These are phyloP conservation scores for Arxiozyma telluris DNA, from an alignment of 1,139 yeast species.

Conservation along the genomic window DNA sequence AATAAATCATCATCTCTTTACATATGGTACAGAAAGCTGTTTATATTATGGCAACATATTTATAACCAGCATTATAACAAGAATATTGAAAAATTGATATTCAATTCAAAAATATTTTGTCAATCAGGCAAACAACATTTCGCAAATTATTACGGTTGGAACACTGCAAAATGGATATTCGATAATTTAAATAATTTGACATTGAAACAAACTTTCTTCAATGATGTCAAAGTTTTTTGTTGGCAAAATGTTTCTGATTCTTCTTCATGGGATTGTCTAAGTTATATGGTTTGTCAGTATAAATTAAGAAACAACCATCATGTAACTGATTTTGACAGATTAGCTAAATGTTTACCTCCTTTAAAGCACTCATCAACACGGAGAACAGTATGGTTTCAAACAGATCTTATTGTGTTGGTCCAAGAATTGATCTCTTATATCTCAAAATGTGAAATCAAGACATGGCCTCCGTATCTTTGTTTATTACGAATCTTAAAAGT, in stretches of 20 bases:
- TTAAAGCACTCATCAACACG: neutral
- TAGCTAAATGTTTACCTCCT: neutral
- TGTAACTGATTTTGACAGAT: conserved; percentile 1
- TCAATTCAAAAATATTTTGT: conserved; percentile 7
- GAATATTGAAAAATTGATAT: neutral
- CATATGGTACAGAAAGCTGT: conserved; percentile 32
- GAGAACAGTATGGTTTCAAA: neutral
- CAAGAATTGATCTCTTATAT: conserved; percentile 10
- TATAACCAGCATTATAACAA: conserved; percentile 6
- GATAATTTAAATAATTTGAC: conserved; percentile 11
- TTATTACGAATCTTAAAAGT: conserved; percentile 8
- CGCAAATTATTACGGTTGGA: conserved; percentile 40
- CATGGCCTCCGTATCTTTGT: conserved; percentile 24
- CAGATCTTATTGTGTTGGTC: conserved; percentile 3
- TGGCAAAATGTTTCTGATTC: conserved; percentile 33
- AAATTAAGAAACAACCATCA: neutral
- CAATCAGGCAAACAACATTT: conserved; percentile 32
- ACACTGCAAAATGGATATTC: conserved; percentile 31
- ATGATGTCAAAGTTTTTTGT: conserved; percentile 29
- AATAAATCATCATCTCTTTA: conserved; percentile 40
- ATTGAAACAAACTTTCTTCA: conserved; percentile 10
- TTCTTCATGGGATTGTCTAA: conserved; percentile 36
- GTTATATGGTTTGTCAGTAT: conserved; percentile 14
- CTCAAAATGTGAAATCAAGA: conserved; percentile 12
- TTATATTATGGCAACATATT: conserved; percentile 7